Base-by-base conservation (phyloP, 306 rosid species). In the Fragaria vesca region DNA sequence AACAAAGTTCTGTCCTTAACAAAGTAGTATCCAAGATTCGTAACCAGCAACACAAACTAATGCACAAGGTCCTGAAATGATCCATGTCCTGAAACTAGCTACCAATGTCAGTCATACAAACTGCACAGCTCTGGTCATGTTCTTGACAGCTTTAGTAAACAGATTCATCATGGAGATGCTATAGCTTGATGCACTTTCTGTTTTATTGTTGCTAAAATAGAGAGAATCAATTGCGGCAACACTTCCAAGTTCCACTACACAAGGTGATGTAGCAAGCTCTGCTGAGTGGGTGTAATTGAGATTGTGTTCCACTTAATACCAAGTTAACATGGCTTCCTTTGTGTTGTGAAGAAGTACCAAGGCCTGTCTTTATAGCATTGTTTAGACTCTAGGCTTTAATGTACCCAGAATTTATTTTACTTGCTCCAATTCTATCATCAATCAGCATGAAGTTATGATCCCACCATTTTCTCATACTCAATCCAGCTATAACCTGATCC, bases 401-500 rank as follows among this genome's bases (percentile, higher is more conserved):
- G 32, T 20, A 73, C 30, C 71, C 72, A 74, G 40, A 70, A 12
- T 34, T 38, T 58, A 32, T 61, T 8, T 66, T 11, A 50, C 78
- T 50, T 71, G 58, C 34, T 38, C 36, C 34, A 52, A 68, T 55
- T 80, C 66, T 42, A 34, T 24, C 47, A 13, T 73, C 73, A 69
- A 72, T 65, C 72, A 75, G 24, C 30, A 55, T 30, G 75, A 20
- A 58, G 57, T 80, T 26, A 61, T 74, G 67, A 81, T 58, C 65
- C 58, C 75, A 71, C 77, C 66, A 67, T 5, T 60, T 81, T 79
- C 73, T 77, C 82, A 74, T 46, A 54, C 68, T 88, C 91, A 32
- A 87, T 87, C 91, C 91, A 79, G 86, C 97, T 92, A 81, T 83
- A 90, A 76, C 97, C 96, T 38, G 93, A 80, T 85, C 79, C 85